These are phyloP conservation scores for Podospora pseudoanserina DNA, from an alignment of 495 filamentous ascomycete species.

Conservation along the genomic window DNA sequence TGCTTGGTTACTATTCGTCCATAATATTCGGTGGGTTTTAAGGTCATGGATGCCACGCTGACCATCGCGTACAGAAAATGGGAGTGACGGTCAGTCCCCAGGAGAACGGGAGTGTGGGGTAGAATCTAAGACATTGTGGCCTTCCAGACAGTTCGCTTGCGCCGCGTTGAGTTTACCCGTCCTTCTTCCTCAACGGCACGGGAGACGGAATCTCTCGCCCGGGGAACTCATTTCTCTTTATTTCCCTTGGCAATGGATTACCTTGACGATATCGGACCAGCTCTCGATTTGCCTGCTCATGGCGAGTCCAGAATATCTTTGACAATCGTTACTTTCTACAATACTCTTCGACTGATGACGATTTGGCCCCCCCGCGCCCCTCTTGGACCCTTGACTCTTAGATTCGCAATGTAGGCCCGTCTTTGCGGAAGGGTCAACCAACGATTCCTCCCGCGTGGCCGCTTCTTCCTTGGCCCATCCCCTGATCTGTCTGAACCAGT, in stretches of 20 bases:
- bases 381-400: not conserved
- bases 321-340: not conserved
- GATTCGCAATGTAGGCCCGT: constrained; percentile 22
- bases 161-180: constrained; percentile 10
- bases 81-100: constrained; percentile 2
- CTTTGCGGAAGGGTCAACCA: constrained; percentile 16
- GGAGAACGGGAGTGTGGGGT: constrained; percentile 21
- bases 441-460: not conserved
- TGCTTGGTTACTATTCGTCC: constrained; percentile 11
- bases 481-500: constrained; percentile 6
- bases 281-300: not conserved
- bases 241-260: not conserved
- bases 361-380: not conserved
- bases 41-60: constrained; percentile 19
- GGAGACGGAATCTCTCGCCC: not conserved
- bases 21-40: constrained; percentile 4
- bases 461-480: constrained; percentile 17
- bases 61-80: not conserved
- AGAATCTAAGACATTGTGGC: constrained; percentile 10
- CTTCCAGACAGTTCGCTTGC: constrained; percentile 15
- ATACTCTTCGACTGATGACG: not conserved
- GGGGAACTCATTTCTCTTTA: not conserved
- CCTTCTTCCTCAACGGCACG: not conserved
- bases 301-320: not conserved
- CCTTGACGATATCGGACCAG: not conserved